phyloP scores from a whole-genome alignment of 257 asterid species.

The Prunella vulgaris region DNA sequence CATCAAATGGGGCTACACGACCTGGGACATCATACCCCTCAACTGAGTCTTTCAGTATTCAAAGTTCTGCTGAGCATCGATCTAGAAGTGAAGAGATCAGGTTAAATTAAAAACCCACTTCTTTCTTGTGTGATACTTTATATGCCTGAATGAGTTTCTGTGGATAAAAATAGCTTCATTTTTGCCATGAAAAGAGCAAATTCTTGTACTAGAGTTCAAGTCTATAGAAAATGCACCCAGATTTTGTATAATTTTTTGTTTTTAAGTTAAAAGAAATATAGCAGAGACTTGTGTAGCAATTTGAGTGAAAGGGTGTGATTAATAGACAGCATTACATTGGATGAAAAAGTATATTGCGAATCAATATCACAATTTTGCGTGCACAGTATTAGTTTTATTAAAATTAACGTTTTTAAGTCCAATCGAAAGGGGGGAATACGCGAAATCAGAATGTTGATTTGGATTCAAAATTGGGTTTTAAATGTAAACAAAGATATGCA shows the following conservation, averaged over 20 bases:
- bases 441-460: too few species aligned
- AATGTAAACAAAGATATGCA: background rate
- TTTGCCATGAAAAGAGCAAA: background rate
- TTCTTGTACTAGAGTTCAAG: background rate
- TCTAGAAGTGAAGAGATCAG: slow-evolving; percentile 17
- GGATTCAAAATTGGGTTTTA: background rate
- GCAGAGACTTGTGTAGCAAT: slow-evolving; percentile 2
- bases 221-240: background rate
- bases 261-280: background rate
- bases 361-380: too few species aligned
- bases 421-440: too few species aligned
- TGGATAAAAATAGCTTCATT: slow-evolving; percentile 5
- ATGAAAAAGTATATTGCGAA: too few species aligned
- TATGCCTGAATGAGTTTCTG: background rate
- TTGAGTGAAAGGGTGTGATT: slow-evolving; percentile 1
- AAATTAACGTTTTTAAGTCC: too few species aligned
- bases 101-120: background rate
- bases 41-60: slow-evolving; percentile 51
- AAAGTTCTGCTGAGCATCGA: slow-evolving; percentile 44
- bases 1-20: slow-evolving; percentile 30
- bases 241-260: slow-evolving; percentile 13
- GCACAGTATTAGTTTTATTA: too few species aligned
- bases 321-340: too few species aligned
- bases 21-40: slow-evolving; percentile 39
- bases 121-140: background rate